Evolutionary conservation across 345 rosid species (phyloP), one percentile per base, ranked within the genome.

Genomic region (Camelina neglecta): DNA sequence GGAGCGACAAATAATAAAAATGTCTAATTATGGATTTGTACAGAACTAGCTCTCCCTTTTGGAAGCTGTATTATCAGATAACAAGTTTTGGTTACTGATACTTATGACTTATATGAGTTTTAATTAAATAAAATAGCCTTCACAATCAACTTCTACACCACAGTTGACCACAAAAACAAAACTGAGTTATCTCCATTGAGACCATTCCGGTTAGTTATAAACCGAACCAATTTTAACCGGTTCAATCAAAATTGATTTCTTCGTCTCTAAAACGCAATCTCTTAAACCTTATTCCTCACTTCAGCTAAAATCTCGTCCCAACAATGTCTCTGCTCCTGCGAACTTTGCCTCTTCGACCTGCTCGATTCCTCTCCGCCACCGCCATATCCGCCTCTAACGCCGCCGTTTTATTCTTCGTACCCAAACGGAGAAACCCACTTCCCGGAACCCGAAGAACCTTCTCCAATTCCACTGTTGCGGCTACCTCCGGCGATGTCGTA

Each of bases 321-420:
- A 60, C 53, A 24, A 87, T 86, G 92, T 80, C 88, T 47, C 80
- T 85, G 48, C 75, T 87, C 23, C 68, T 78, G 54, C 67, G 80
- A 47, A 74, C 84, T 66, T 60, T 71, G 9, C 74, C 82, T 69
- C 69, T 83, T 23, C 55, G 80, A 41, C 80, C 82, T 55, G 74
- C 85, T 39, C 80, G 74, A 65, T 56, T 82, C 16, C 77, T 68
- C 75, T 45, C 78, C 67, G 76, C 77, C 36, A 21, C 82, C 75
- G 26, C 80, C 57, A 15, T 78, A 75, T 77, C 73, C 11, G 23
- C 75, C 75, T n/a, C 83, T 45, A 77, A 67, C 29, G 31, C 80
- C 75, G 11, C 81, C 62, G 18, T 73, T 56, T 29, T 64, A 1
- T 20, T 39, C 38, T 71, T 54, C 35, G 11, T 44, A 29, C 77